phyloP scores from a whole-genome alignment of 306 rosid genomes.

The Rubus idaeus region DNA sequence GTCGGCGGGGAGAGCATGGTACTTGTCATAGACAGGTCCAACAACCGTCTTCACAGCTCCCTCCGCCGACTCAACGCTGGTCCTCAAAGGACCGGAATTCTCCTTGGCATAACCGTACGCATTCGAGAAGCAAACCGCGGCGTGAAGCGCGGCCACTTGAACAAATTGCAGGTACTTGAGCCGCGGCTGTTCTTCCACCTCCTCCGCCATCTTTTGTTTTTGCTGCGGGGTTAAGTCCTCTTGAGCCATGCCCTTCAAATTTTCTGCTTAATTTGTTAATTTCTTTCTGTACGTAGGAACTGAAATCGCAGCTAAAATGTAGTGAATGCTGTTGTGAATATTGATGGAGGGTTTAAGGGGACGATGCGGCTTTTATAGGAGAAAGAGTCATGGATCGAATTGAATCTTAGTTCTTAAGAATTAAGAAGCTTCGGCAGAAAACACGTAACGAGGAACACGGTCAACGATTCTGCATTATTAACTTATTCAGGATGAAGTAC shows the following conservation, averaged over 20 bases:
- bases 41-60: constrained; percentile 46
- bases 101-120: constrained; percentile 46
- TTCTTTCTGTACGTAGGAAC: neutral
- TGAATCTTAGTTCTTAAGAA: neutral
- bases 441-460: neutral
- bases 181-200: constrained; percentile 28
- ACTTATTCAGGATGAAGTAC: neutral
- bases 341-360: neutral
- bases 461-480: neutral
- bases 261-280: neutral
- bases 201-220: neutral
- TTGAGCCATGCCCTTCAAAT: neutral
- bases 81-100: constrained; percentile 47
- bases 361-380: constrained; percentile 4
- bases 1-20: constrained; percentile 38
- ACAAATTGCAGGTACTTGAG: constrained; percentile 57
- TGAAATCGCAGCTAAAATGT: neutral
- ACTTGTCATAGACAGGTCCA: constrained; percentile 46
- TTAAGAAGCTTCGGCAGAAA: neutral
- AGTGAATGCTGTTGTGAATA: neutral
- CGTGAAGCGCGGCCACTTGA: constrained; percentile 39
- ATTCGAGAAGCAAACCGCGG: constrained; percentile 30
- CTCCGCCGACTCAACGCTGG: constrained; percentile 49
- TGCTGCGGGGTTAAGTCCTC: neutral
- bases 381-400: neutral